These are phyloP conservation scores for Collariella sp. DNA, from an alignment of 495 filamentous ascomycete genomes.

Conservation along the genomic window DNA sequence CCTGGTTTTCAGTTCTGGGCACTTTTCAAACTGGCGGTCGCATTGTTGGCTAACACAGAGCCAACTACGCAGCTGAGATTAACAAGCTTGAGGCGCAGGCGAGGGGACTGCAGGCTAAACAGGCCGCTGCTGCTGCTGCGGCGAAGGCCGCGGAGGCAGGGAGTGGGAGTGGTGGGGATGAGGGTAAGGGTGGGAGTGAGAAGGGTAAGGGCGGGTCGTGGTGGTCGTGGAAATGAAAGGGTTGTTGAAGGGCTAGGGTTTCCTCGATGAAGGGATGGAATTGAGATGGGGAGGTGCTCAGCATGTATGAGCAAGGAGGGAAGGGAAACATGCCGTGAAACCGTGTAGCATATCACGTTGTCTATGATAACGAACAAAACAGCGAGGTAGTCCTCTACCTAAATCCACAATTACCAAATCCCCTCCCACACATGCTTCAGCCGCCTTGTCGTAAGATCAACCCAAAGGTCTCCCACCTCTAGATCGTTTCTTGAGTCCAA, in stretches of 20 bases:
- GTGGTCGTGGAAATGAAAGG: constrained; percentile 3
- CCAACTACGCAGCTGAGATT: constrained; percentile 21
- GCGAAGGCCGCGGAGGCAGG: not conserved
- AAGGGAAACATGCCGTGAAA: no score
- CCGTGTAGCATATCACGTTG: no score
- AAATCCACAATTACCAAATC: no score
- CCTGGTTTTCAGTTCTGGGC: no score
- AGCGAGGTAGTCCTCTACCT: no score
- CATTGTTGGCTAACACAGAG: not conserved
- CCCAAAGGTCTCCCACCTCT: no score
- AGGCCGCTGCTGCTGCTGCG: not conserved
- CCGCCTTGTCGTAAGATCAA: no score
- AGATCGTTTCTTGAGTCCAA: no score
- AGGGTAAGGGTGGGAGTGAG: not conserved
- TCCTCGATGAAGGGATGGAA: not conserved
- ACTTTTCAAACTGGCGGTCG: not conserved
- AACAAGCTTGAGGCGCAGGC: constrained; percentile 18
- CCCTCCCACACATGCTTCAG: not conserved
- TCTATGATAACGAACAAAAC: no score
- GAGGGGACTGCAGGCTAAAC: constrained; percentile 7
- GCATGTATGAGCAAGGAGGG: no score
- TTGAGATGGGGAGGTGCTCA: not conserved
- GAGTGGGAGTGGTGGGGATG: not conserved
- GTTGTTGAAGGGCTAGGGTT: not conserved
- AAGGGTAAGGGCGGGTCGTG: not conserved